These are phyloP conservation scores for Metarhizium album DNA, from an alignment of 2,329 filamentous ascomycete species.

Conservation along the genomic window DNA sequence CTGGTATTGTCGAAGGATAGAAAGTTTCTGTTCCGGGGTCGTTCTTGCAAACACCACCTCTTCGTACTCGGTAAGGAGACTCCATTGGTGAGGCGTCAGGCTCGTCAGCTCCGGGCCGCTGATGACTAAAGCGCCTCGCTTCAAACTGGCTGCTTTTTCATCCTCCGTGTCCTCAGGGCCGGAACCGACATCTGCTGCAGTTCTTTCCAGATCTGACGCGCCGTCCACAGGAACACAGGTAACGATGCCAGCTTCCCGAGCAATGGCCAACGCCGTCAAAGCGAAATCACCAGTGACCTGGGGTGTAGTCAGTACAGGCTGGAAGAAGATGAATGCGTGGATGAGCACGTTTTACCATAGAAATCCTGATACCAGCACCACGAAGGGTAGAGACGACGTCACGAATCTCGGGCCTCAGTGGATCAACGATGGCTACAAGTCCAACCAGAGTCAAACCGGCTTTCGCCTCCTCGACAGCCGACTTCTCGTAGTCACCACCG, in stretches of 20 bases:
- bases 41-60: constrained; percentile 68
- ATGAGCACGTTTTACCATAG: constrained; percentile 47
- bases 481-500: constrained; percentile 37
- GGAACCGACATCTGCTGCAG: neutral
- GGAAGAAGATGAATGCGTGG: neutral
- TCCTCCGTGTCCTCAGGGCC: constrained; percentile 12
- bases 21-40: constrained; percentile 68
- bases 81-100: constrained; percentile 60
- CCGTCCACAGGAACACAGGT: constrained; percentile 43
- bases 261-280: constrained; percentile 63
- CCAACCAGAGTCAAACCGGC: constrained; percentile 59
- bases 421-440: constrained; percentile 68
- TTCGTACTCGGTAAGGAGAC: constrained; percentile 49
- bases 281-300: constrained; percentile 67
- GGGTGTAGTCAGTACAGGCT: neutral
- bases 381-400: constrained; percentile 55
- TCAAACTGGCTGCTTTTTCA: constrained; percentile 11
- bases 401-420: constrained; percentile 62
- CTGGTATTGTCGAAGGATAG: constrained; percentile 69
- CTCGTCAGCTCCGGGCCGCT: constrained; percentile 55
- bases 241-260: constrained; percentile 61
- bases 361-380: constrained; percentile 61
- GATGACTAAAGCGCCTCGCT: constrained; percentile 44
- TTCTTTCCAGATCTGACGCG: constrained; percentile 38
- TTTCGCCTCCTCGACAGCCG: constrained; percentile 42